Conservation (phyloP, 108 stramenopile genomes). For the Skeletonema marinoi region DNA sequence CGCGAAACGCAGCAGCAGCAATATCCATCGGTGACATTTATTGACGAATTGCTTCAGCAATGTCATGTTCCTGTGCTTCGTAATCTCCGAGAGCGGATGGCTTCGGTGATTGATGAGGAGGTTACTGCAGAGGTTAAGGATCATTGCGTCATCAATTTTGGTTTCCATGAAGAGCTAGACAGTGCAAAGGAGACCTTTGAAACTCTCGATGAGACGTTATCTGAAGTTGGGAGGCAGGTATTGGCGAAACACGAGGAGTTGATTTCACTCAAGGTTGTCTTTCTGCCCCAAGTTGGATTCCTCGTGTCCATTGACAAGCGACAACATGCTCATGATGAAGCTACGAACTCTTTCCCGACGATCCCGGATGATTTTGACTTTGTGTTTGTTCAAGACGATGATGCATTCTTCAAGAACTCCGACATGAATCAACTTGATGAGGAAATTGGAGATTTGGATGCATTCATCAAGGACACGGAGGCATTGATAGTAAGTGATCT, state of each 20-base stretch:
- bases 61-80: slow-evolving; percentile 56
- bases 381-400: slow-evolving; percentile 77
- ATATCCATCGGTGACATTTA: slow-evolving; percentile 45
- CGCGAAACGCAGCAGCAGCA: slow-evolving; percentile 3
- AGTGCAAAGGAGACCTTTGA: slow-evolving; percentile 77
- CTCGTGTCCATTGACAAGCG: slow-evolving; percentile 71
- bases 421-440: slow-evolving; percentile 87
- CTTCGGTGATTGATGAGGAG: slow-evolving; percentile 72
- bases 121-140: slow-evolving; percentile 59
- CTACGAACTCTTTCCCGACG: slow-evolving; percentile 52
- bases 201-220: slow-evolving; percentile 48
- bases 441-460: slow-evolving; percentile 90
- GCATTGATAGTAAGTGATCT: slow-evolving; percentile 85
- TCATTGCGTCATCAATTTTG: slow-evolving; percentile 65
- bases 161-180: slow-evolving; percentile 87
- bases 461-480: slow-evolving; percentile 90
- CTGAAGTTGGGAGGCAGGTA: slow-evolving; percentile 56
- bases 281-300: slow-evolving; percentile 94
- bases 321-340: slow-evolving; percentile 46
- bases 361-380: slow-evolving; percentile 77
- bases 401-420: slow-evolving; percentile 85
- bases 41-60: slow-evolving; percentile 42
- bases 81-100: slow-evolving; percentile 64
- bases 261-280: slow-evolving; percentile 76
- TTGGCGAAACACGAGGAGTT: slow-evolving; percentile 63